These are phyloP conservation scores for Urostyla sp. DNA, from an alignment of 73 alveolate genomes.

Conservation along the genomic window DNA sequence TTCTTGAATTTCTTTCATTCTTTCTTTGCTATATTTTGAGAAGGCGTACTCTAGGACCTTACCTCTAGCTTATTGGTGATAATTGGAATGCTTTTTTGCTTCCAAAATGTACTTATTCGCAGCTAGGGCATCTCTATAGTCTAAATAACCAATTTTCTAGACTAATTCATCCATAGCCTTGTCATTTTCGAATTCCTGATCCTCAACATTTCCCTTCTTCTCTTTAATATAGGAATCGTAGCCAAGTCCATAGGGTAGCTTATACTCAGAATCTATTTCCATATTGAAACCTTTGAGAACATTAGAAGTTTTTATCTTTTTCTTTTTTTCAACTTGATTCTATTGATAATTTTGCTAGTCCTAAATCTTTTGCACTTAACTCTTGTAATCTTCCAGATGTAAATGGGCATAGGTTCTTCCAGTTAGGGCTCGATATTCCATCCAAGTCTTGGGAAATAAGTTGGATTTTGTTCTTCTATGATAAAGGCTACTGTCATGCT, in stretches of 20 bases:
- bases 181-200: conserved; percentile 16
- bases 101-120: conserved; percentile 66
- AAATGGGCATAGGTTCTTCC: conserved; percentile 30
- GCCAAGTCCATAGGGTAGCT: conserved; percentile 59
- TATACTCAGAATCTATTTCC: conserved; percentile 14
- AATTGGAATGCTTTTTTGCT: conserved; percentile 50
- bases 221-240: conserved; percentile 32
- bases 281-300: neutral
- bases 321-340: neutral
- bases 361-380: neutral
- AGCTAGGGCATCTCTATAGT: conserved; percentile 69
- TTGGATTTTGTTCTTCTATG: neutral
- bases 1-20: conserved; percentile 7
- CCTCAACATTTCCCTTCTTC: conserved; percentile 22
- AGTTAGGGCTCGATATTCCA: neutral
- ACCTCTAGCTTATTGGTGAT: conserved; percentile 60
- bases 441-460: neutral
- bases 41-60: conserved; percentile 50
- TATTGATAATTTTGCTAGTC: neutral
- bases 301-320: neutral
- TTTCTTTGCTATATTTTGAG: conserved; percentile 10
- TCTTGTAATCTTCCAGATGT: conserved; percentile 6
- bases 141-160: conserved; percentile 57
- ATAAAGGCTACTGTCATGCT: neutral
- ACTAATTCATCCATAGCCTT: conserved; percentile 59